Base-by-base conservation (phyloP, 495 filamentous ascomycete genomes). In the Tuber umbilicatum region DNA sequence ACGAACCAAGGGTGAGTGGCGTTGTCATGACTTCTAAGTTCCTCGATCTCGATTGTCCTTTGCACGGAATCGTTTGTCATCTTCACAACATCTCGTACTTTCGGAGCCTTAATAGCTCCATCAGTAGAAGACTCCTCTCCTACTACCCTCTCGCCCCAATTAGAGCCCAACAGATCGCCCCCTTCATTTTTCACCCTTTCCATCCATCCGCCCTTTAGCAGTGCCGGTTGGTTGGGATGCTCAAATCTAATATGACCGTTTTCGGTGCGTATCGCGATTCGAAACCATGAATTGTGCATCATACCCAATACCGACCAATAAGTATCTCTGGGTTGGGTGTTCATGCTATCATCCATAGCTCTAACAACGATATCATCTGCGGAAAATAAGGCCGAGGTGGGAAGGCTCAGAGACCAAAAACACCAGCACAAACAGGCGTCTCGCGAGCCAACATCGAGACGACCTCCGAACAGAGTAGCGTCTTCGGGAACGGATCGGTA, bases 231-330 rank as follows among this genome's bases (percentile, higher is more conserved):
- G 1, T 92, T 97, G 1, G 94, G 94, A 79, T 98, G 94, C 77
- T 97, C 94, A 74, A 98, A 97, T 12, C 89, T 87, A 45, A 89
- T 86, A 0, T 85, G 87, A 27, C 72, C 75, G 17, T 76, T 73
- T 76, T 97, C 92, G 74, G 90, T 90, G 64, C 87, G 89, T 74
- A 98, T 92, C 7, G 89, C 87, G 9, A 98, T 87, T 23, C 94
- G 86, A 83, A 90, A 98, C 94, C 94, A 98, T 10, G 94, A 91
- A 80, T 97, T 97, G 82, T 98, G 97, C 94, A 98, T 98, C 94
- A 98, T 98, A 0, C 94, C 94, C 64, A 97, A 84, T 27, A 97
- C 94, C 73, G 89, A 92, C 94, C 94, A 98, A 84, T 98, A 98
- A 91, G 97, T 97, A 79, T 98, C 94, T 74, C 91, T 86, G 9